These are phyloP conservation scores for Chaetothyriales sp. DNA, from an alignment of 2,329 filamentous ascomycete species.

Conservation along the genomic window DNA sequence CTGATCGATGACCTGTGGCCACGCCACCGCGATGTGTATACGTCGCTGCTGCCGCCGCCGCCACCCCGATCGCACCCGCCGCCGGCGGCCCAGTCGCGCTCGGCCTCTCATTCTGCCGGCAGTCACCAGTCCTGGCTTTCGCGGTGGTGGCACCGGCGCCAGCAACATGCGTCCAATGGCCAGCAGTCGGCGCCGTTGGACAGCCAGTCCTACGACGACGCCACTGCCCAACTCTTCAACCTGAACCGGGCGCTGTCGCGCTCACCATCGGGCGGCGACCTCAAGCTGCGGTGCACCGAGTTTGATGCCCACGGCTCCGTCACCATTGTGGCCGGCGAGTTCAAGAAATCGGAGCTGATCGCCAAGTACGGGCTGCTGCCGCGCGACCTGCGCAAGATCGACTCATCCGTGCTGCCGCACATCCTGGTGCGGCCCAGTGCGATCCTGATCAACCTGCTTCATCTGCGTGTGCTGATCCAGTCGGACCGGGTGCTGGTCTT, in stretches of 20 bases:
- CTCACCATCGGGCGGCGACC: constrained; percentile 56
- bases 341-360: constrained; percentile 94
- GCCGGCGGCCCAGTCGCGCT: constrained; percentile 8
- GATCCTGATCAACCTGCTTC: constrained; percentile 90
- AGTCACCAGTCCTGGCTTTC: constrained; percentile 11
- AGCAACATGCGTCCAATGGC: constrained; percentile 4
- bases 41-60: constrained; percentile 14
- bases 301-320: constrained; percentile 87
- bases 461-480: constrained; percentile 90
- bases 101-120: constrained; percentile 9
- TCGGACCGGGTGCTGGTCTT: constrained; percentile 88
- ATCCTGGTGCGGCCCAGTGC: constrained; percentile 87
- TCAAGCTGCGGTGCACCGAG: constrained; percentile 82
- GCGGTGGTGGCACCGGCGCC: constrained; percentile 10
- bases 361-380: constrained; percentile 70
- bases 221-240: constrained; percentile 47
- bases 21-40: constrained; percentile 12
- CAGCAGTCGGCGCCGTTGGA: constrained; percentile 1
- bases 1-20: constrained; percentile 11
- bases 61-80: constrained; percentile 7
- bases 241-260: constrained; percentile 46
- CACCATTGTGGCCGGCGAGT: constrained; percentile 84
- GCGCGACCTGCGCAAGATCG: constrained; percentile 92
- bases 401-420: constrained; percentile 87
- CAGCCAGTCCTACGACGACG: constrained; percentile 29